Base-by-base conservation (phyloP, 805 yeast species). In the Spathaspora sp. region DNA sequence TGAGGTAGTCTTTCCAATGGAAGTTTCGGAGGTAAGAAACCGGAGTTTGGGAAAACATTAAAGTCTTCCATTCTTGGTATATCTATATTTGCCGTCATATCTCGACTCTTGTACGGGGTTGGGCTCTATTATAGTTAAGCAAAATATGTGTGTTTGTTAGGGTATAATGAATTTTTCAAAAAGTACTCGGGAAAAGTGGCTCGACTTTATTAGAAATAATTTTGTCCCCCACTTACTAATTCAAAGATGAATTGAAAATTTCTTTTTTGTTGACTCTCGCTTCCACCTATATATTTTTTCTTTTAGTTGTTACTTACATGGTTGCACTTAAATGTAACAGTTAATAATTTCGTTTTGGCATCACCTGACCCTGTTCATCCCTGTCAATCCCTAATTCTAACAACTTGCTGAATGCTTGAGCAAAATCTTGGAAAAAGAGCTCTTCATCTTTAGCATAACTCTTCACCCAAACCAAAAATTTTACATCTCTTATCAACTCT, bases 11-110 rank as follows among this genome's bases (percentile, higher is more conserved):
- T 64, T 19, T 69, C 72, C 11, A 87, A 69, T 0, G 97, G 97
- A 23, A 79, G 66, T 46, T 74, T 72, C 8, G 76, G 78, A 2
- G 97, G 97, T 19, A 93, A 75, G 62, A 92, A 92, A 29, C 97
- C 98, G 0, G 89, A 79, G 26, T 61, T 66, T 3, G 82, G 80
- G 19, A 88, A 85, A 39, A 92, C 80, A 43, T 85, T 92, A 65
- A 83, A 92, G 62, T 85, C 86, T 50, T 72, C 77, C 38, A 86
- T 46, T 4, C 48, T 49, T 23, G 69, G 64, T 48, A 65, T 23
- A 42, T 42, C 44, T 18, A 18, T 42, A 42, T 7, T 53, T n/a
- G 44, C 19, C 29, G 48, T 42, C 52, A 51, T n/a, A n/a, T n/a
- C n/a, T n/a, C n/a, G n/a, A n/a, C n/a, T n/a, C n/a, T n/a, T n/a